Percentiles rank a stretch among this genome's conserved stretches.
Conservation (phyloP, 2,329 filamentous ascomycete species). For the Nemania bipapillata region DNA sequence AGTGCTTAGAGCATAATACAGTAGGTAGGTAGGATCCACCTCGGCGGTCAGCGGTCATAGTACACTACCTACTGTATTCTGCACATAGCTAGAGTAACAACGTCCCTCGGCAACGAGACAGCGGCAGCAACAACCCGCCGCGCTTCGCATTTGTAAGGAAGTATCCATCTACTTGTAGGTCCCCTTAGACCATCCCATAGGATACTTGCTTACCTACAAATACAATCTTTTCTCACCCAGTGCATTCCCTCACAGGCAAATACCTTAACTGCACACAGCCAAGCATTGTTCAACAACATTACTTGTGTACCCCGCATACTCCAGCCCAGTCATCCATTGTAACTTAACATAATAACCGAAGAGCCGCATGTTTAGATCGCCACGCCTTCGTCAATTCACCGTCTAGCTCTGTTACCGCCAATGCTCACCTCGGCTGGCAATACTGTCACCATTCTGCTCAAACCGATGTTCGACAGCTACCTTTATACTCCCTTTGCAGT, state of each 20-base stretch:
- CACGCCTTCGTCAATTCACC: not conserved
- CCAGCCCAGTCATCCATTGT: not conserved
- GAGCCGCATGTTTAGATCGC: not conserved
- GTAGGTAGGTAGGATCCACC: slow-evolving; percentile 8
- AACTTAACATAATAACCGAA: not conserved
- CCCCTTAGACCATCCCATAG: not conserved
- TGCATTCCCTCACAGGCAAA: too few relatives aligned
- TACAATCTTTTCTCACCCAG: too few relatives aligned
- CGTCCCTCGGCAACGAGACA: slow-evolving; percentile 32
- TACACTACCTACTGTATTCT: too few relatives aligned
- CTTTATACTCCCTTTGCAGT: not conserved
- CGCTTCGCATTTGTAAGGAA: slow-evolving; percentile 29
- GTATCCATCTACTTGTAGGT: not conserved
- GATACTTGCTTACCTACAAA: too few relatives aligned
- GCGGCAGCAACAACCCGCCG: slow-evolving; percentile 4
- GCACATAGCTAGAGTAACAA: not conserved
- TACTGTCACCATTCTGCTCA: not conserved
- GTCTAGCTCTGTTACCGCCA: not conserved
- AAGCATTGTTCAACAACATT: not conserved
- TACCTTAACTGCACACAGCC: not conserved
- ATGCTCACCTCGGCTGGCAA: not conserved
- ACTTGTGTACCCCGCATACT: not conserved
- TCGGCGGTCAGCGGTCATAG: slow-evolving; percentile 17
- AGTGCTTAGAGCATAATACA: too few relatives aligned
- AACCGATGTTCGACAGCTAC: slow-evolving; percentile 8